Conservation (phyloP, 1,139 yeast genomes). For the Yamadazyma taylorii region DNA sequence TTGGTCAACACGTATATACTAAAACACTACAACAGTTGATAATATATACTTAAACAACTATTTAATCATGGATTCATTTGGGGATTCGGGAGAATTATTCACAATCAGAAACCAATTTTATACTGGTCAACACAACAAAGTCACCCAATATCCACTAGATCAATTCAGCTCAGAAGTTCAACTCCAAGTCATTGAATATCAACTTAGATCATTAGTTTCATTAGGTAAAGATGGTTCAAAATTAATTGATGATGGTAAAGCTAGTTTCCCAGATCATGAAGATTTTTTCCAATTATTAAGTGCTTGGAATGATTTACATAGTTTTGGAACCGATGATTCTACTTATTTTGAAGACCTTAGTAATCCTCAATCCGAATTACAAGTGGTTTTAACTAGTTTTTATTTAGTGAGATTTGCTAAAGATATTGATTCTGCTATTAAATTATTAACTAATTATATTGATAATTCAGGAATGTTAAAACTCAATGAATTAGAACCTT, state of each 20-base stretch:
- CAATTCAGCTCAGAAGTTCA: slow-evolving; percentile 39
- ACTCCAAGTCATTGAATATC: slow-evolving; percentile 41
- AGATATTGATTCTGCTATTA: slow-evolving; percentile 42
- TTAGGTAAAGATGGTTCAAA: slow-evolving; percentile 41
- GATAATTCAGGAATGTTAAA: slow-evolving; percentile 19
- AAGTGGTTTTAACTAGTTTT: slow-evolving; percentile 44
- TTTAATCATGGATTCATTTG: slow-evolving; percentile 31
- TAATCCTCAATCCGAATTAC: slow-evolving; percentile 34
- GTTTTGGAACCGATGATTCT: slow-evolving; percentile 42
- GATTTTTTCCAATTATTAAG: slow-evolving; percentile 39
- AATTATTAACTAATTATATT: slow-evolving; percentile 28
- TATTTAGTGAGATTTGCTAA: slow-evolving; percentile 42
- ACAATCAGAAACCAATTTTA: slow-evolving; percentile 48
- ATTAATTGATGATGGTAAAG: slow-evolving; percentile 39
- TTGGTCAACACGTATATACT: no score
- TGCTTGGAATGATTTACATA: slow-evolving; percentile 45
- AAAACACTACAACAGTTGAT: no score
- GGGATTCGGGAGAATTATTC: slow-evolving; percentile 45
- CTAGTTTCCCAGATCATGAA: slow-evolving; percentile 38
- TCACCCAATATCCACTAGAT: slow-evolving; percentile 30
- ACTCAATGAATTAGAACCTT: slow-evolving; percentile 43
- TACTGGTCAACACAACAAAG: slow-evolving; percentile 46
- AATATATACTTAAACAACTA: no score
- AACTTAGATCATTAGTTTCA: slow-evolving; percentile 44
- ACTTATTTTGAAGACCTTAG: slow-evolving; percentile 41